A percentile compares a stretch with the other conserved stretches of the same genome.
Conservation (phyloP, 2,329 filamentous ascomycete species). For the Trichoderma sp. region DNA sequence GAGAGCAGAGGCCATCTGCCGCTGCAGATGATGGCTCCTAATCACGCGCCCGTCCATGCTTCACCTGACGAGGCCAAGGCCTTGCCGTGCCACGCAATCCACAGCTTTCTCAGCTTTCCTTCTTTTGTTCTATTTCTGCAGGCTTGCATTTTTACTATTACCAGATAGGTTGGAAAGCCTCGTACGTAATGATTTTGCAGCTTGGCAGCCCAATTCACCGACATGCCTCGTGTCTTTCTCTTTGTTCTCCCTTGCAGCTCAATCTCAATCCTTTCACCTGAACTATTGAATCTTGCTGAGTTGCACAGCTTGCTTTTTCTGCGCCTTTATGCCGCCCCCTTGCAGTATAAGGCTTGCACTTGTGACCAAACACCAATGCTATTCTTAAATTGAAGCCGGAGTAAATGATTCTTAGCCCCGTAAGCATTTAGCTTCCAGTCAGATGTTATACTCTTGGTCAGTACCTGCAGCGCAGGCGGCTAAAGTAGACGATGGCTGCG, state of each 20-base stretch:
- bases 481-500: neutral
- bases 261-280: slow-evolving; percentile 9
- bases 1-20: neutral
- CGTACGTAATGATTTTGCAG: neutral
- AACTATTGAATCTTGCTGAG: slow-evolving; percentile 21
- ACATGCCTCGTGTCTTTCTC: neutral
- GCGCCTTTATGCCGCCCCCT: slow-evolving; percentile 10
- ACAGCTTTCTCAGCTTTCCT: neutral
- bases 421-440: neutral
- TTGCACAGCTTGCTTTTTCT: slow-evolving; percentile 5
- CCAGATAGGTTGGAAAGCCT: neutral
- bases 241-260: neutral
- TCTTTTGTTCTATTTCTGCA: neutral
- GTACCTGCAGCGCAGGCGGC: neutral
- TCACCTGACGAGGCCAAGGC: neutral
- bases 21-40: neutral
- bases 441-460: neutral
- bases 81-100: neutral
- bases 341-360: slow-evolving; percentile 10
- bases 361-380: neutral
- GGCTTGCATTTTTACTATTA: neutral
- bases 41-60: neutral
- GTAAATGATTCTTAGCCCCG: neutral
- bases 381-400: neutral
- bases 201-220: neutral